Conservation (phyloP, 139 green algal genomes). For the Coelastrella sp. region DNA sequence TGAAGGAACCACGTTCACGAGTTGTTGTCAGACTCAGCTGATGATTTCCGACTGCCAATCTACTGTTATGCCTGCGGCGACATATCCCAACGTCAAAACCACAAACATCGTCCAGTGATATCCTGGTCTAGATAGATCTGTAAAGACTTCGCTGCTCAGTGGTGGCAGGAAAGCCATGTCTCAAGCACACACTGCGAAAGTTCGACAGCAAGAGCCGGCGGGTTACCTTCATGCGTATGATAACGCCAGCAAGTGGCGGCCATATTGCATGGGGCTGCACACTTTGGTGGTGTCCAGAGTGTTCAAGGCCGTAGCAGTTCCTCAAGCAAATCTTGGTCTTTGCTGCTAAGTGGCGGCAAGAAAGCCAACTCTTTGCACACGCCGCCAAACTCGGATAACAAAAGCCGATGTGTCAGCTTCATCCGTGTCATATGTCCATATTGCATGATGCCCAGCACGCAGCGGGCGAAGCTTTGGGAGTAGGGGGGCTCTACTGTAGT, state of each 20-base stretch:
- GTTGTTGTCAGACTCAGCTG: too few species aligned
- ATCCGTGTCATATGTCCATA: conserved; percentile 12
- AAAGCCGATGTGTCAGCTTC: neutral
- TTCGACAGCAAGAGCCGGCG: neutral
- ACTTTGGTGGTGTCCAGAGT: too few species aligned
- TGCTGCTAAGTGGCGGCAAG: conserved; percentile 20
- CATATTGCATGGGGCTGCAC: conserved; percentile 36
- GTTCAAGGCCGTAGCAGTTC: neutral
- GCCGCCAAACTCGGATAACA: conserved; percentile 13
- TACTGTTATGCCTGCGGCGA: too few species aligned
- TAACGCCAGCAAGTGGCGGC: neutral
- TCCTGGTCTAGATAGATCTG: too few species aligned
- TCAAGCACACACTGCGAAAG: neutral
- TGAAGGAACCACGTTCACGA: too few species aligned
- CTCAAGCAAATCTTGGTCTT: neutral
- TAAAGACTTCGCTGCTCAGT: too few species aligned
- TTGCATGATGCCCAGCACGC: conserved; percentile 31
- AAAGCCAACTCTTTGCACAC: neutral
- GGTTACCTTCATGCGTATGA: conserved; percentile 19
- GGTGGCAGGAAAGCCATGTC: conserved; percentile 2
- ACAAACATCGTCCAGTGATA: too few species aligned
- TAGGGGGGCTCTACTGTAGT: conserved; percentile 27
- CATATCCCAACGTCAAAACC: neutral
- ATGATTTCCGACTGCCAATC: too few species aligned
- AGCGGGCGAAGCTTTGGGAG: neutral